Evolutionary conservation across 1,139 yeast genomes (phyloP).

Genomic region (Debaryomyces coudertii): DNA sequence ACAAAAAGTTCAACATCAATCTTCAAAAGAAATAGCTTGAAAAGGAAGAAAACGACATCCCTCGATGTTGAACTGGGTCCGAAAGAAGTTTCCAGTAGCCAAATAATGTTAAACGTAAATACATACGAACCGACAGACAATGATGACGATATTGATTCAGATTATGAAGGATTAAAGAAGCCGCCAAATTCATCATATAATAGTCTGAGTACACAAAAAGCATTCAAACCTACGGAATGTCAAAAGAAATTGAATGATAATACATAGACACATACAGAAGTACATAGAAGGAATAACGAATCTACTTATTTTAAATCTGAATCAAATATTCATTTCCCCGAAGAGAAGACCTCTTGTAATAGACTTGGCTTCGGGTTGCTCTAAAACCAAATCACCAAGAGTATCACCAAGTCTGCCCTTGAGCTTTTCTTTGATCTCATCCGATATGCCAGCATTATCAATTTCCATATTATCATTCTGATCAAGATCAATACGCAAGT

Average conservation of each 20-base stretch:
- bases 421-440: slow-evolving; percentile 48
- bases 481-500: slow-evolving; percentile 39
- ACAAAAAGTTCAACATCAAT: neutral
- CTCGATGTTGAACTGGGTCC: neutral
- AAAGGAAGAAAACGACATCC: neutral
- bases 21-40: slow-evolving; percentile 3
- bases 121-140: neutral
- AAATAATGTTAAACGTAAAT: neutral
- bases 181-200: neutral
- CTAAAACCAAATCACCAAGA: slow-evolving; percentile 53
- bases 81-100: neutral
- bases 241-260: slow-evolving; percentile 1
- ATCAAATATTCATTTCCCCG: slow-evolving; percentile 53
- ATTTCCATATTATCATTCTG: slow-evolving; percentile 23
- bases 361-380: slow-evolving; percentile 56
- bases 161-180: neutral
- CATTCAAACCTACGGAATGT: slow-evolving; percentile 5
- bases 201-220: neutral
- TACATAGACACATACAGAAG: slow-evolving; percentile 4
- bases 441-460: slow-evolving; percentile 31
- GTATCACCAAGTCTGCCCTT: slow-evolving; percentile 63
- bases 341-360: slow-evolving; percentile 75
- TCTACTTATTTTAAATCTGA: neutral
- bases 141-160: neutral
- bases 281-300: slow-evolving; percentile 7